Conservation (phyloP, 352 stramenopile genomes). For the Thraustotheca clavata region DNA sequence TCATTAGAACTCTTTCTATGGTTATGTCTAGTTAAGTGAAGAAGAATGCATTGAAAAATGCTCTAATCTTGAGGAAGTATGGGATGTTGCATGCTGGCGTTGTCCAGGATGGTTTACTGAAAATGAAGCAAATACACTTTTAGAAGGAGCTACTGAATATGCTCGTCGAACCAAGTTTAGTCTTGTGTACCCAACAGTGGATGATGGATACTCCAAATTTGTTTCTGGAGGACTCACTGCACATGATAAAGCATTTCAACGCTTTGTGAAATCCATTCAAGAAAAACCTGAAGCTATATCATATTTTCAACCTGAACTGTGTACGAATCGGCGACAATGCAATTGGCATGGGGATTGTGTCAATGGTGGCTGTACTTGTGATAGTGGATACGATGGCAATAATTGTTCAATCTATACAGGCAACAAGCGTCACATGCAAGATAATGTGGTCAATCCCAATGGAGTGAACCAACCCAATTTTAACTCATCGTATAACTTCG, state of each 20-base stretch:
- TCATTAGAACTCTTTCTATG: no score
- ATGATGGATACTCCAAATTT: slow-evolving; percentile 48
- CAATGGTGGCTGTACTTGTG: slow-evolving; percentile 67
- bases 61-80: slow-evolving; percentile 40
- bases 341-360: slow-evolving; percentile 72
- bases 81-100: slow-evolving; percentile 66
- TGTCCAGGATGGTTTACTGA: slow-evolving; percentile 66
- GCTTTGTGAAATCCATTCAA: slow-evolving; percentile 48
- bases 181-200: slow-evolving; percentile 53
- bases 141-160: slow-evolving; percentile 49
- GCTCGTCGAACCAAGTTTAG: slow-evolving; percentile 57
- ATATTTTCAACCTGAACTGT: slow-evolving; percentile 24
- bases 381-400: slow-evolving; percentile 57
- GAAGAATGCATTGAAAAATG: slow-evolving; percentile 60
- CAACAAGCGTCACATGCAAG: no score
- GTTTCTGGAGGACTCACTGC: slow-evolving; percentile 46
- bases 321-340: slow-evolving; percentile 70
- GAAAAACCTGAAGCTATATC: slow-evolving; percentile 22
- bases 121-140: slow-evolving; percentile 46
- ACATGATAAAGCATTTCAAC: slow-evolving; percentile 56
- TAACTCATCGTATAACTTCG: no score
- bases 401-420: slow-evolving; percentile 80
- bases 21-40: not conserved
- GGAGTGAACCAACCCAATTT: no score
- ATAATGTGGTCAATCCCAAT: no score